Evolutionary conservation across 2,329 filamentous ascomycete species (phyloP), one percentile per base, ranked within the genome.

Genomic region (Pyricularia pennisetigena): DNA sequence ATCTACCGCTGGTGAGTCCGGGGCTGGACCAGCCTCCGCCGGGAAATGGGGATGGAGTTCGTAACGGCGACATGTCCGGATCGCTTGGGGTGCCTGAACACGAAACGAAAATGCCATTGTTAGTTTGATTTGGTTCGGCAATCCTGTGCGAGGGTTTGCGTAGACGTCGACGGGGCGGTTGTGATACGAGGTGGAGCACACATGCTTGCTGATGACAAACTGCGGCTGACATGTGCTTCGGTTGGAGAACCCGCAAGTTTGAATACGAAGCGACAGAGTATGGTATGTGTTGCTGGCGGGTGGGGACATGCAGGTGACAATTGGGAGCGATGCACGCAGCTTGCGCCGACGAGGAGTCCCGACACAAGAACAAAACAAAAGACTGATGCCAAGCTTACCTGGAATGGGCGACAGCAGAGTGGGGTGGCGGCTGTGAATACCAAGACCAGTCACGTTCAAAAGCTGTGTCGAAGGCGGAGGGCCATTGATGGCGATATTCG

Each of bases 1-100:
- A 87, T 72, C 86, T 85, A 70, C 90, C 90, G 77, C 90, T 92
- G 69, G 87, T 90, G 75, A 92, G 84, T 71, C 89, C 92, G 68
- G 91, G 93, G 79, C 90, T 95, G 68, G 92, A 88, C 94, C 94
- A 97, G 73, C 93, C 93, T 76, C 92, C 93, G 74, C 91, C 90
- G 70, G 88, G 90, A 71, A 88, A 86, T 70, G 94, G 94, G 68
- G 93, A 97, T 66, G 94, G 92, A 76, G 92, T 96, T 79, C 93
- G 88, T 72, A 93, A 95, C 71, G 94, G 81, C 72, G 91, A 91
- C 94, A 97, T 97, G 74, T 81, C 79, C 72, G 79, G 75, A 41
- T 67, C 66, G 73, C 80, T 82, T 62, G 87, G 84, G 67, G 83
- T 88, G 75, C 85, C 83, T 85, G 78, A 69, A 73, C 41, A 64